Evolutionary conservation across 2,329 filamentous ascomycete genomes (phyloP).

Genomic region (Hortaea sp.): DNA sequence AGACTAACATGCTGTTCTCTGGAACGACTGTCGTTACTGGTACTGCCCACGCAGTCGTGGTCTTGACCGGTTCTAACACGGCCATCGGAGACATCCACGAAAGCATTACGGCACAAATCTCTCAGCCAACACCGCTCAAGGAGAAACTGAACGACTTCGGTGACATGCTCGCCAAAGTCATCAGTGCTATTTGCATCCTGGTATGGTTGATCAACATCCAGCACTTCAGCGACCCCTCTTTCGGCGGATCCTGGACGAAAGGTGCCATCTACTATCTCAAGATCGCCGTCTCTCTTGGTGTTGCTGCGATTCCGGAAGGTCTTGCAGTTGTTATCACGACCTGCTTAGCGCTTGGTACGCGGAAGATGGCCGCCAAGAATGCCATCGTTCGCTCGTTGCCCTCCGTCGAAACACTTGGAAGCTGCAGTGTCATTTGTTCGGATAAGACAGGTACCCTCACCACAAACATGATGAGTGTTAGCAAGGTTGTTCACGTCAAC

Average conservation of each 20-base stretch:
- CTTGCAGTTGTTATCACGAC: slow-evolving; percentile 98
- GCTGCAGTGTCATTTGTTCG: slow-evolving; percentile 98
- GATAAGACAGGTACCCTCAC: slow-evolving; percentile 98
- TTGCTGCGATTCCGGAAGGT: slow-evolving; percentile 95
- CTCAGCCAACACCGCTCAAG: slow-evolving; percentile 91
- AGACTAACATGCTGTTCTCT: slow-evolving; percentile 96
- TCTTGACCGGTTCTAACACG: slow-evolving; percentile 77
- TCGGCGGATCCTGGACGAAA: slow-evolving; percentile 80
- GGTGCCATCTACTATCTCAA: slow-evolving; percentile 99
- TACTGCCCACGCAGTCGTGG: slow-evolving; percentile 82
- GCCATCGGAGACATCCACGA: slow-evolving; percentile 98
- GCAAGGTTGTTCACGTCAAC: slow-evolving; percentile 76
- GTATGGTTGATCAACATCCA: slow-evolving; percentile 99
- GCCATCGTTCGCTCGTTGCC: slow-evolving; percentile 92
- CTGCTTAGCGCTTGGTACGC: slow-evolving; percentile 86
- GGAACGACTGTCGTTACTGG: slow-evolving; percentile 95
- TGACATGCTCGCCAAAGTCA: slow-evolving; percentile 91
- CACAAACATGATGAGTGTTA: slow-evolving; percentile 99
- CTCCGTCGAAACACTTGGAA: slow-evolving; percentile 94
- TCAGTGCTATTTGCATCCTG: slow-evolving; percentile 88
- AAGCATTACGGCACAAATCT: slow-evolving; percentile 96
- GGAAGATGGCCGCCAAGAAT: slow-evolving; percentile 98
- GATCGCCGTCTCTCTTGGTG: slow-evolving; percentile 95
- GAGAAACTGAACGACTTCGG: slow-evolving; percentile 99
- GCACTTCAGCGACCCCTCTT: slow-evolving; percentile 89